These are phyloP conservation scores for Collybiopsis confluens DNA, from an alignment of 768 basidiomycete species.

Conservation along the genomic window DNA sequence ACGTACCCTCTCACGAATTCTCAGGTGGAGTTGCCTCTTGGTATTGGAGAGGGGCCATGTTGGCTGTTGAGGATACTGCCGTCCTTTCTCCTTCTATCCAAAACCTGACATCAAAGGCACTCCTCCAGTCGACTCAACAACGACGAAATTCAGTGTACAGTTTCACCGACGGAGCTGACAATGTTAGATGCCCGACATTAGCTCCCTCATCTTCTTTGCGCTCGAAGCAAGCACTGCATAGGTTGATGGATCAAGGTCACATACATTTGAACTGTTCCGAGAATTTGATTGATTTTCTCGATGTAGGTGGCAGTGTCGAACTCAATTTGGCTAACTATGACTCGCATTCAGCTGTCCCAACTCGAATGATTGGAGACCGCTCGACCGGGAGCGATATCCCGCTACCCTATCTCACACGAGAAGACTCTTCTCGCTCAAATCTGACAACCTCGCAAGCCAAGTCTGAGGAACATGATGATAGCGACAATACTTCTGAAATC, in stretches of 20 bases:
- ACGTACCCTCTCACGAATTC: no score
- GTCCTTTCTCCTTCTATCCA: neutral
- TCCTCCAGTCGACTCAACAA: constrained; percentile 17
- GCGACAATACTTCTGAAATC: constrained; percentile 5
- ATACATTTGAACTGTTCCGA: constrained; percentile 12
- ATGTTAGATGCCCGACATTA: constrained; percentile 23
- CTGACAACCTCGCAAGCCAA: neutral
- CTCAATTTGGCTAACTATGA: constrained; percentile 34
- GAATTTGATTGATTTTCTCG: constrained; percentile 55
- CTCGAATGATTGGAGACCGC: constrained; percentile 38
- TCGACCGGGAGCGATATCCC: constrained; percentile 32
- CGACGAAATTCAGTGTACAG: constrained; percentile 18
- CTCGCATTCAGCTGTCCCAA: constrained; percentile 31
- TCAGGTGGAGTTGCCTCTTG: constrained; percentile 70
- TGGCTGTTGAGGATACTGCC: constrained; percentile 12
- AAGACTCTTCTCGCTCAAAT: constrained; percentile 7
- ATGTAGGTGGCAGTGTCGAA: constrained; percentile 48
- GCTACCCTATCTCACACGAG: constrained; percentile 8
- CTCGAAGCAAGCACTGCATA: constrained; percentile 49
- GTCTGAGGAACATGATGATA: neutral
- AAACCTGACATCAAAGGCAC: constrained; percentile 7
- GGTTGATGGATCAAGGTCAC: constrained; percentile 60
- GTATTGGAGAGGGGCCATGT: constrained; percentile 56
- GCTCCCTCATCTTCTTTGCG: constrained; percentile 23
- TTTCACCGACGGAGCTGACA: constrained; percentile 25